A percentile compares a stretch with the other conserved stretches of the same genome.
Conservation (phyloP, 768 basidiomycete species). For the Tylopilus subfusipes region DNA sequence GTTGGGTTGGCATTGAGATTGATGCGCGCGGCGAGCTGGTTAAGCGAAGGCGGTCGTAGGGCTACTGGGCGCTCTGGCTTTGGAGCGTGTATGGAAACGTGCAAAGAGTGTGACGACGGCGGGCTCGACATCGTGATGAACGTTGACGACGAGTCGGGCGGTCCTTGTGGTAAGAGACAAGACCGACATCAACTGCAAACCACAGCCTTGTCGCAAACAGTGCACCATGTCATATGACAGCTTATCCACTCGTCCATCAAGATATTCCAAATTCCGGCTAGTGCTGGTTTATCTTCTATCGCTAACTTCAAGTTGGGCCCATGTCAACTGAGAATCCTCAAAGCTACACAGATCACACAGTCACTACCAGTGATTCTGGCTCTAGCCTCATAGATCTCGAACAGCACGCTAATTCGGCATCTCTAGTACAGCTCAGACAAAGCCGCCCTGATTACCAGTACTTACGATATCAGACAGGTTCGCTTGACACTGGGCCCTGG, state of each 20-base stretch:
- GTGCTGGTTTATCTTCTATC: too few relatives aligned
- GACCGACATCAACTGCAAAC: conserved; percentile 2
- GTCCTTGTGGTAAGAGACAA: conserved; percentile 14
- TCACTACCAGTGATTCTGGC: too few relatives aligned
- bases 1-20: conserved; percentile 37
- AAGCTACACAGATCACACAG: too few relatives aligned
- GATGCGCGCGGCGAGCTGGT: conserved; percentile 80
- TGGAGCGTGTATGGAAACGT: conserved; percentile 33
- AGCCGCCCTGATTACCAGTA: too few relatives aligned
- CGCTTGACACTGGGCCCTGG: too few relatives aligned
- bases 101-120: conserved; percentile 27
- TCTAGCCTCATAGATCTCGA: too few relatives aligned
- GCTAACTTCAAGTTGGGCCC: too few relatives aligned
- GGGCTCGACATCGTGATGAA: conserved; percentile 30
- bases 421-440: too few relatives aligned
- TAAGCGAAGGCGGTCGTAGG: conserved; percentile 64
- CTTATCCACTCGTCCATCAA: background rate
- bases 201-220: background rate
- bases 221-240: background rate
- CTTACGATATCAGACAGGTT: too few relatives aligned
- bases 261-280: background rate
- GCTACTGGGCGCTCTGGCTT: conserved; percentile 37
- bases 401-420: too few relatives aligned
- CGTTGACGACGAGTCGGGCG: conserved; percentile 12
- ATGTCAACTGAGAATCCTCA: too few relatives aligned